Percentiles rank a stretch among this genome's conserved stretches.
Conservation (phyloP, 2,329 filamentous ascomycete genomes). For the Ambrosiella cleistominuta region DNA sequence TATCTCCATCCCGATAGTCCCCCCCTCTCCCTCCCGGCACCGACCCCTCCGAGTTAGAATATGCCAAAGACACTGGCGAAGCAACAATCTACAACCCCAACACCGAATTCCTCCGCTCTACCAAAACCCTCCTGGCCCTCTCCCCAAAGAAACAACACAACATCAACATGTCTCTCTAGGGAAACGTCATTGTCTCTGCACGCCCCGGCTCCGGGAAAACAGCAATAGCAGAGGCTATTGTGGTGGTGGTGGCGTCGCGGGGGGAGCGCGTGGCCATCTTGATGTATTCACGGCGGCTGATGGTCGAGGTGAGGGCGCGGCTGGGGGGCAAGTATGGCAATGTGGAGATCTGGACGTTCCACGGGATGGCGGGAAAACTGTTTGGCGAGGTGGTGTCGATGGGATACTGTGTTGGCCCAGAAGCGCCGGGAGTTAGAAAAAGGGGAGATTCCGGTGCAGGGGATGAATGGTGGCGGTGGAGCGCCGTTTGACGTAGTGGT, state of each 20-base stretch:
- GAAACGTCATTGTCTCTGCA: conserved; percentile 20
- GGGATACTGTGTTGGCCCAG: conserved; percentile 14
- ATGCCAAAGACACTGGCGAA: too few relatives aligned
- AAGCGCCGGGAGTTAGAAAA: background rate
- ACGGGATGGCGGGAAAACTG: conserved; percentile 16
- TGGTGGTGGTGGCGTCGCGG: conserved; percentile 9
- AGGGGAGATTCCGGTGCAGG: conserved; percentile 10
- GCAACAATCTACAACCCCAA: too few relatives aligned
- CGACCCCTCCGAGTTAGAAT: too few relatives aligned
- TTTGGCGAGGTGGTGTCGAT: conserved; percentile 13
- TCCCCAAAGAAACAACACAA: conserved; percentile 17
- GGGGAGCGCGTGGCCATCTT: conserved; percentile 15
- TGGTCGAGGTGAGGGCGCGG: conserved; percentile 16
- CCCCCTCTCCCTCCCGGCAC: too few relatives aligned
- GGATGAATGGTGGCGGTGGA: conserved; percentile 11
- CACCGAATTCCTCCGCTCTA: too few relatives aligned
- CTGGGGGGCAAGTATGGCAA: conserved; percentile 14
- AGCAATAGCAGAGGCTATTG: conserved; percentile 19
- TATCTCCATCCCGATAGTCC: too few relatives aligned
- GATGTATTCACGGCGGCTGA: conserved; percentile 18
- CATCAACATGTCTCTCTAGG: conserved; percentile 14
- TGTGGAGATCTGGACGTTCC: conserved; percentile 17
- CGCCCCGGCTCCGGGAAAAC: conserved; percentile 21
- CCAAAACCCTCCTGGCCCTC: conserved; percentile 5
- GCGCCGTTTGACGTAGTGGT: conserved; percentile 19